Evolutionary conservation across 495 filamentous ascomycete genomes (phyloP), one percentile per base, ranked within the genome.

Genomic region (Acidomyces sp.): DNA sequence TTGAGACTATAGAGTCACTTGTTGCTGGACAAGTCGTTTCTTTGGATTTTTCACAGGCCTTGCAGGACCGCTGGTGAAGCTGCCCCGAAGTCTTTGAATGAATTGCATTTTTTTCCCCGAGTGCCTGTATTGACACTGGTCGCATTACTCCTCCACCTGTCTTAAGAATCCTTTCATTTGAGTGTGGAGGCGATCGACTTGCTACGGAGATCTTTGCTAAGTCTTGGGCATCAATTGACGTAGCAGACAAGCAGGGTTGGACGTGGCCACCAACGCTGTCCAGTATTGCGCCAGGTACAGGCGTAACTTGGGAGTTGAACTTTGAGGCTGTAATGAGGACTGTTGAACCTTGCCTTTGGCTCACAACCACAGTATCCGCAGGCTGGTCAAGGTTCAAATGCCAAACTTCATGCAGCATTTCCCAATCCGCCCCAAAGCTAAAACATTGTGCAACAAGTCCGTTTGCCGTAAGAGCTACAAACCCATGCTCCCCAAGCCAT

Each of bases 341-440:
- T n/a, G 22, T 27, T 6, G 21, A 20, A 32, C 40, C 40, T 11
- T 16, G 4, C 9, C 11, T 24, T 20, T 10, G 19, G n/a, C 16
- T 20, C 6, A 35, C n/a, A 26, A 28, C 18, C n/a, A 19, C 21
- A 16, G 20, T 18, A 7, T 26, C 10, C 12, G 41, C 7, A 18
- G 15, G 20, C 9, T 20, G 22, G 13, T 12, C 28, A 6, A 43
- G 7, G 13, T 24, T 27, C 3, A 27, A 13, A 7, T 33, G 31
- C 41, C 41, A 43, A 11, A 43, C 24, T 17, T 43, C 31, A 23
- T 43, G 41, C 31, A 37, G n/a, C 41, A 43, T 43, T 27, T 36
- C 32, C 31, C 30, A 43, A 13, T 43, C 41, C 4, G 41, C 4
- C 6, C 41, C 41, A n/a, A 29, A 20, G 21, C 41, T 43, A 25